These are phyloP conservation scores for Populus davidiana DNA, from an alignment of 345 rosid genomes.

Conservation along the genomic window DNA sequence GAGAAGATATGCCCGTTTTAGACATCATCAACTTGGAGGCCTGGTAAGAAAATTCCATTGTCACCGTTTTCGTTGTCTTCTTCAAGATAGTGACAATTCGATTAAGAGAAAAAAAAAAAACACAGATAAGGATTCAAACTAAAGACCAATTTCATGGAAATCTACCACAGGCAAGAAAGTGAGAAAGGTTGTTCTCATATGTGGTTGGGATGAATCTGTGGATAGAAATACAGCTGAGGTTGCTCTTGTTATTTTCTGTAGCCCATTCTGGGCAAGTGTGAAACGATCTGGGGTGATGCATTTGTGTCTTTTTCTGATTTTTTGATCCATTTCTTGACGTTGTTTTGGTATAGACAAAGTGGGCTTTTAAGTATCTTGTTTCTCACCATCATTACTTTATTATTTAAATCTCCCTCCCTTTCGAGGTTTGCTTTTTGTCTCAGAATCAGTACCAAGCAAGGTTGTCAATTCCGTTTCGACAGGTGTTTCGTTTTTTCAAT, in stretches of 20 bases:
- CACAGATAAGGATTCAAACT: neutral
- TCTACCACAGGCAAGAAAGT: neutral
- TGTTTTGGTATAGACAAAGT: conserved; percentile 9
- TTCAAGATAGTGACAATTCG: neutral
- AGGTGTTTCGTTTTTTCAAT: too few species aligned
- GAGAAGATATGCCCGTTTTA: conserved; percentile 27
- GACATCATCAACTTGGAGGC: conserved; percentile 44
- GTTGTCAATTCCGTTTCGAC: too few species aligned
- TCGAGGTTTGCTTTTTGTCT: neutral
- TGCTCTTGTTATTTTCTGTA: conserved; percentile 2
- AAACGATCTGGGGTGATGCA: conserved; percentile 22
- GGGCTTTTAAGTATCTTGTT: neutral
- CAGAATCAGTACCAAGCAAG: neutral
- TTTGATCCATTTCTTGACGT: conserved; percentile 28
- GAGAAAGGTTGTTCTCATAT: neutral
- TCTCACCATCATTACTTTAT: neutral
- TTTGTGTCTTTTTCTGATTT: conserved; percentile 34
- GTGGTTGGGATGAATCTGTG: neutral
- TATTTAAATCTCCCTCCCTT: too few species aligned
- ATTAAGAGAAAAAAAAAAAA: neutral
- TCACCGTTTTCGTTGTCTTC: neutral
- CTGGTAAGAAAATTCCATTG: neutral
- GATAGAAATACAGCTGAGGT: conserved; percentile 14
- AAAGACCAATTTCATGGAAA: neutral
- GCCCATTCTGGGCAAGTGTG: conserved; percentile 9